A percentile compares a stretch with the other conserved stretches of the same genome.
Evolutionary conservation across 148 eudicot species (phyloP).

Genomic region (Linanthus parryae): DNA sequence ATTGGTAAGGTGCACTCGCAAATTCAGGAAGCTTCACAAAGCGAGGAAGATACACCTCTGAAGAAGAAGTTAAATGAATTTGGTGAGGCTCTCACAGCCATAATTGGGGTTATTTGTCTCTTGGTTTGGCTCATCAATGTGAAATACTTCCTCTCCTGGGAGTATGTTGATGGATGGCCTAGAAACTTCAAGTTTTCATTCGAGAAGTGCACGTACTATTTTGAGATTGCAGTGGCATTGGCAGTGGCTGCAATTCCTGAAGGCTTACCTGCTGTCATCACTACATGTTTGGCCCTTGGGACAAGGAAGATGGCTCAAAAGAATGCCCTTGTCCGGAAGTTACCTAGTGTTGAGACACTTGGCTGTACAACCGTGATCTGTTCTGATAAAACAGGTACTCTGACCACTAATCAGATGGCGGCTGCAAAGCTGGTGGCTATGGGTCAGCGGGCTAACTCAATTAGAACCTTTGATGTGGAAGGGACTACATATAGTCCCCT

Average conservation of each 20-base stretch:
- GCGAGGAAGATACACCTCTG: conserved; percentile 68
- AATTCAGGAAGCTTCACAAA: conserved; percentile 71
- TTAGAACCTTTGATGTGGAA: conserved; percentile 48
- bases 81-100: conserved; percentile 57
- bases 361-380: conserved; percentile 92
- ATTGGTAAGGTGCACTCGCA: conserved; percentile 72
- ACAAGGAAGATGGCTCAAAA: conserved; percentile 88
- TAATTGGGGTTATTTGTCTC: conserved; percentile 63
- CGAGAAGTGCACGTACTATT: conserved; percentile 80
- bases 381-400: conserved; percentile 89
- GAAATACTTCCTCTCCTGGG: conserved; percentile 79
- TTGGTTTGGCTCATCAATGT: conserved; percentile 68
- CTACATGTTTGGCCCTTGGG: conserved; percentile 80
- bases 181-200: conserved; percentile 64
- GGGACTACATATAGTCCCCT: conserved; percentile 92
- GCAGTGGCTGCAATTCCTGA: conserved; percentile 91
- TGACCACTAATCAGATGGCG: conserved; percentile 93
- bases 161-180: conserved; percentile 63
- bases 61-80: conserved; percentile 82
- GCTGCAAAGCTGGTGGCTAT: conserved; percentile 65
- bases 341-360: conserved; percentile 87
- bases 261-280: conserved; percentile 81
- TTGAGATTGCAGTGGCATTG: conserved; percentile 72
- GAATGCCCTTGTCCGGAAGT: conserved; percentile 73
- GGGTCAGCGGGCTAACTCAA: conserved; percentile 45